These are phyloP conservation scores for Kregervanrija pseudodelftensis DNA, from an alignment of 805 yeast species.

Conservation along the genomic window DNA sequence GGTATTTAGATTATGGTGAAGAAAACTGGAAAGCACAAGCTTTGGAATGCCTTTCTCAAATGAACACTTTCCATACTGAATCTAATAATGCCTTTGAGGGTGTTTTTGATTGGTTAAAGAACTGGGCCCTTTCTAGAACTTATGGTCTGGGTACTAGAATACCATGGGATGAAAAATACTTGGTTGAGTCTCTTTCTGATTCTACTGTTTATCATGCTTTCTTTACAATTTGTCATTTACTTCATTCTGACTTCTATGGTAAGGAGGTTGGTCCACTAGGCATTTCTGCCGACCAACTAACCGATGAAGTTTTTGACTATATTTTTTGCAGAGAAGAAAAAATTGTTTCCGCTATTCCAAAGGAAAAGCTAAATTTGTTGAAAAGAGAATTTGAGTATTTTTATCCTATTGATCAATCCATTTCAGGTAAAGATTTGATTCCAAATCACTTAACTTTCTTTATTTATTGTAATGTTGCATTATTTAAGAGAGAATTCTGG, in stretches of 20 bases:
- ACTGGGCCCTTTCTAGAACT: conserved; percentile 97
- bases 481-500: conserved; percentile 89
- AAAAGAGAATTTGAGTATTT: conserved; percentile 95
- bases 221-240: conserved; percentile 81
- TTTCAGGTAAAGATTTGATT: conserved; percentile 94
- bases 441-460: conserved; percentile 96
- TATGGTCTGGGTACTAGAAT: conserved; percentile 91
- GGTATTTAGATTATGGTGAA: conserved; percentile 98
- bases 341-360: conserved; percentile 52
- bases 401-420: conserved; percentile 87
- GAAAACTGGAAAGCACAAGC: conserved; percentile 79
- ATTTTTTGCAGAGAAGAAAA: conserved; percentile 69
- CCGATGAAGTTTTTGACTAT: conserved; percentile 89
- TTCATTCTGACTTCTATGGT: conserved; percentile 86
- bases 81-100: conserved; percentile 89
- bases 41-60: conserved; percentile 61
- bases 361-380: conserved; percentile 57
- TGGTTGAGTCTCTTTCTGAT: conserved; percentile 92
- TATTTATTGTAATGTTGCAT: conserved; percentile 86
- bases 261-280: conserved; percentile 61
- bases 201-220: conserved; percentile 94
- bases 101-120: conserved; percentile 90
- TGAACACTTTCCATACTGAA: conserved; percentile 78
- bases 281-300: conserved; percentile 77
- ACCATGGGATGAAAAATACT: conserved; percentile 94